These are phyloP conservation scores for Penicillium rolfsii DNA, from an alignment of 2,329 filamentous ascomycete species.

Conservation along the genomic window DNA sequence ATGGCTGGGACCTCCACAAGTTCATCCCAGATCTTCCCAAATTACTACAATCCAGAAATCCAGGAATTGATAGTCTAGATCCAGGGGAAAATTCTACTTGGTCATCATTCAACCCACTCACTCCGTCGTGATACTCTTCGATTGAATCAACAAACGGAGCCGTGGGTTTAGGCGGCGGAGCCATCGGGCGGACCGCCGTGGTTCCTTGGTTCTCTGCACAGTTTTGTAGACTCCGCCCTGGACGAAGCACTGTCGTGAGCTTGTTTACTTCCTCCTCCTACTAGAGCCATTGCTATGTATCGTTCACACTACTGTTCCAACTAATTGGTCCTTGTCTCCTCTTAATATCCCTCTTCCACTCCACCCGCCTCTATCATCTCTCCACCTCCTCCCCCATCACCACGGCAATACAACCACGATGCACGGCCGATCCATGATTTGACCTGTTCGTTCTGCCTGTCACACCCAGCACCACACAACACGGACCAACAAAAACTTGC, in stretches of 20 bases:
- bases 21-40: background rate
- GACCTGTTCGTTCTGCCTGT: constrained; percentile 14
- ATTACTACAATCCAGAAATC: background rate
- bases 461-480: constrained; percentile 18
- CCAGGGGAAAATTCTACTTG: background rate
- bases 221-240: no score
- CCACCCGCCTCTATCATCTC: background rate
- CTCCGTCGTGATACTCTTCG: background rate
- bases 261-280: background rate
- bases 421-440: constrained; percentile 1
- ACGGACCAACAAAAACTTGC: constrained; percentile 18
- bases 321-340: background rate
- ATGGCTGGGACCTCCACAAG: constrained; percentile 31
- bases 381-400: background rate
- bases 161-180: constrained; percentile 10
- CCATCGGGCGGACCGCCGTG: constrained; percentile 2
- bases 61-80: background rate
- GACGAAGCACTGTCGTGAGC: background rate
- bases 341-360: background rate
- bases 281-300: background rate
- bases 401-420: constrained; percentile 4
- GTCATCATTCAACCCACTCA: no score
- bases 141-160: constrained; percentile 13
- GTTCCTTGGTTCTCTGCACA: constrained; percentile 4
- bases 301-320: background rate